Evolutionary conservation across 805 yeast genomes (phyloP).

Genomic region (Lipomyces starkeyi): DNA sequence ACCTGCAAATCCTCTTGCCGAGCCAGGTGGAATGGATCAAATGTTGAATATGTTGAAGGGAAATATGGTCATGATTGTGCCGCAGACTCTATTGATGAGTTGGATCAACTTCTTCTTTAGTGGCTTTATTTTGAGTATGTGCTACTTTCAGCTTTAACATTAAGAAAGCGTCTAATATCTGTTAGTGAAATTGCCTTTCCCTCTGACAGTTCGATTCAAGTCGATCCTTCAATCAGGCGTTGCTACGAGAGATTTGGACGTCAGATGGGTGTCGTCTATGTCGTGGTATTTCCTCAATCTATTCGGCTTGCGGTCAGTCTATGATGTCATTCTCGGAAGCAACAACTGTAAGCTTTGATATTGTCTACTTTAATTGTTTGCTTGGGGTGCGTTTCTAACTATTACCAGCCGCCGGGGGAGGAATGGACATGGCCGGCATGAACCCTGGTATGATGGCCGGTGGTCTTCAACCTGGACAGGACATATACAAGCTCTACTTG

Average conservation of each 20-base stretch:
- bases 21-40: constrained; percentile 72
- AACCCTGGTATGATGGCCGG: constrained; percentile 56
- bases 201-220: constrained; percentile 86
- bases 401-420: constrained; percentile 48
- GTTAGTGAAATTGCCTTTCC: constrained; percentile 86
- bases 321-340: constrained; percentile 68
- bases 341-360: constrained; percentile 32
- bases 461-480: constrained; percentile 52
- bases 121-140: constrained; percentile 58
- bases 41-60: constrained; percentile 79
- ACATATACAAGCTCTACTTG: constrained; percentile 64
- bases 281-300: constrained; percentile 95
- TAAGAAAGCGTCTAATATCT: not conserved
- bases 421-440: constrained; percentile 46
- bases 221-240: constrained; percentile 91
- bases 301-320: constrained; percentile 81
- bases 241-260: constrained; percentile 82
- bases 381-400: constrained; percentile 8
- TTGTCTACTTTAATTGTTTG: not conserved
- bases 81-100: constrained; percentile 93
- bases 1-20: constrained; percentile 65
- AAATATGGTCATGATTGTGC: constrained; percentile 81
- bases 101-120: constrained; percentile 95
- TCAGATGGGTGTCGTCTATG: constrained; percentile 88
- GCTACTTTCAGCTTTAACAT: constrained; percentile 36